These are phyloP conservation scores for Beauveria asiatica DNA, from an alignment of 2,329 filamentous ascomycete species.

Conservation along the genomic window DNA sequence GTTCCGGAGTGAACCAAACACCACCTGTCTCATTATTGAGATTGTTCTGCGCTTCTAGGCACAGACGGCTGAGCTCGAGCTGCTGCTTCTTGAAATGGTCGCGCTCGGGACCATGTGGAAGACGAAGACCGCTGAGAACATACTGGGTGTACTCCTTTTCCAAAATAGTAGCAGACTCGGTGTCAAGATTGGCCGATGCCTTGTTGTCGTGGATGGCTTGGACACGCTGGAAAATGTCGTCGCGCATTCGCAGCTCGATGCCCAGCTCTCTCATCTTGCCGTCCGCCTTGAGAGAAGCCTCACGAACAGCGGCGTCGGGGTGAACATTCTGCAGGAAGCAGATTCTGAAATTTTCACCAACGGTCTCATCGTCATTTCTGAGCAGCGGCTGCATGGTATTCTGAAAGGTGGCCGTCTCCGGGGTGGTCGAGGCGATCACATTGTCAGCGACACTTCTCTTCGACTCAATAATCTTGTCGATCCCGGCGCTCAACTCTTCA, in stretches of 20 bases:
- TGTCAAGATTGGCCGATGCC: conserved; percentile 49
- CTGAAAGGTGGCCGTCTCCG: conserved; percentile 43
- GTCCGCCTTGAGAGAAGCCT: conserved; percentile 69
- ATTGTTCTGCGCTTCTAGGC: conserved; percentile 70
- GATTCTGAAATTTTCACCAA: conserved; percentile 55
- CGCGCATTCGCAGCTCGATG: conserved; percentile 73
- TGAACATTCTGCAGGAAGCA: conserved; percentile 78
- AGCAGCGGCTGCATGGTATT: conserved; percentile 59
- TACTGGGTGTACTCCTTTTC: conserved; percentile 73
- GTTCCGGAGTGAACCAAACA: conserved; percentile 65
- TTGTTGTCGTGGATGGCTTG: conserved; percentile 46
- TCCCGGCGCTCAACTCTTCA: conserved; percentile 57
- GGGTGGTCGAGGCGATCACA: conserved; percentile 53
- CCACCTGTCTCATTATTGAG: conserved; percentile 77
- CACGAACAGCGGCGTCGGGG: conserved; percentile 56
- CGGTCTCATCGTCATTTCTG: conserved; percentile 59
- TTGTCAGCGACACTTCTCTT: conserved; percentile 58
- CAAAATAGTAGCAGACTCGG: conserved; percentile 62
- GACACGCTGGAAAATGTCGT: conserved; percentile 66
- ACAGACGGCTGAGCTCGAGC: conserved; percentile 65
- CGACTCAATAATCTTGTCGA: conserved; percentile 55
- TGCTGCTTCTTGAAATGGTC: conserved; percentile 83
- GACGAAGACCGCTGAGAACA: conserved; percentile 64
- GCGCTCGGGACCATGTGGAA: conserved; percentile 60
- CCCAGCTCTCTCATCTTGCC: conserved; percentile 67